phyloP scores from a whole-genome alignment of 306 rosid genomes.

The Inga oerstediana region DNA sequence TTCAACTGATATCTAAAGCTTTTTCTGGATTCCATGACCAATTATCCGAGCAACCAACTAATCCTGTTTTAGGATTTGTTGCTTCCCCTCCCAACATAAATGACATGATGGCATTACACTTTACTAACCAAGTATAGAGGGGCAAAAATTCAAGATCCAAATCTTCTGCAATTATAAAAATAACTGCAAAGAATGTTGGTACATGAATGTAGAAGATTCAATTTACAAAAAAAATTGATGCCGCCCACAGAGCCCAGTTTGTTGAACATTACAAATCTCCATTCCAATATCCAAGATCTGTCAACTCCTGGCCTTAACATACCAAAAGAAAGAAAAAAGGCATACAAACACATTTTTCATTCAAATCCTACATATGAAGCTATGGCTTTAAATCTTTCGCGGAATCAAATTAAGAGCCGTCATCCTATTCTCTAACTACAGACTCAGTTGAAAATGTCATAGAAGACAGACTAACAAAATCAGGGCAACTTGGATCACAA shows the following conservation, averaged over 20 bases:
- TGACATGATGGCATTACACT: not conserved
- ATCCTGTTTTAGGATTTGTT: too few species aligned
- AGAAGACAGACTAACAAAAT: not conserved
- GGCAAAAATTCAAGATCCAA: not conserved
- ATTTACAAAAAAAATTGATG: not conserved
- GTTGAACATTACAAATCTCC: not conserved
- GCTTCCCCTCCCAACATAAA: too few species aligned
- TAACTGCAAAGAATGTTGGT: not conserved
- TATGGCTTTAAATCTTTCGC: not conserved
- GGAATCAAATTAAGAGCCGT: not conserved
- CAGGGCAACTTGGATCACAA: not conserved
- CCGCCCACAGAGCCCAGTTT: not conserved
- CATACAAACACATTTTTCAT: not conserved
- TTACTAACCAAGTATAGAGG: not conserved
- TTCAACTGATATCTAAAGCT: too few species aligned
- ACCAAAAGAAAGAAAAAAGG: not conserved
- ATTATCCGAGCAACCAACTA: too few species aligned
- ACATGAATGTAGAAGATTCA: not conserved
- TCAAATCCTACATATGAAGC: not conserved
- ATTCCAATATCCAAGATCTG: not conserved
- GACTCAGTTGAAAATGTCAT: not conserved
- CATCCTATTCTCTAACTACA: not conserved
- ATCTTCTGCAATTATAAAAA: not conserved
- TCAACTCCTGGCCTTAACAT: not conserved
- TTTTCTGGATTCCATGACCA: too few species aligned